Conservation (phyloP, 257 asterid species). For the Ligustrum vulgare region DNA sequence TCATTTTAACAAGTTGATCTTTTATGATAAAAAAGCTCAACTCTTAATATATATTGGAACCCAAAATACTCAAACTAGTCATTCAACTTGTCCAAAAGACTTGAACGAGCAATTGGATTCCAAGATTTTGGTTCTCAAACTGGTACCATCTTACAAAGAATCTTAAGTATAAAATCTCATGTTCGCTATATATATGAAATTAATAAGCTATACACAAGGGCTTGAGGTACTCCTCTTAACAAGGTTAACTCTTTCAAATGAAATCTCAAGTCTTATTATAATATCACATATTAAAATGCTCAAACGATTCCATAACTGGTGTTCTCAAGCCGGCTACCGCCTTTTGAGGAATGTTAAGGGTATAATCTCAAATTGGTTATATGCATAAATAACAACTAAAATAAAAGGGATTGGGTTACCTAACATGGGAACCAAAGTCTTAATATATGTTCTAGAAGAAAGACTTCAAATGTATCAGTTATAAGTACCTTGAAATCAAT, state of each 20-base stretch:
- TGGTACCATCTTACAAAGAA: neutral
- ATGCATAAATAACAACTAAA: too few relatives aligned
- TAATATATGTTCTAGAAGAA: neutral
- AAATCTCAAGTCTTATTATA: neutral
- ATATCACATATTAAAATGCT: neutral
- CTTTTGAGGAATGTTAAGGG: neutral
- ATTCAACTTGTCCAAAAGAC: neutral
- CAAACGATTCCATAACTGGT: neutral
- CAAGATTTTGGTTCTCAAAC: neutral
- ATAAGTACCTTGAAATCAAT: slow-evolving; percentile 79
- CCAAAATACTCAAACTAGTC: neutral
- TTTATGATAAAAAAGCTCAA: neutral
- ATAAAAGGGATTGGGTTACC: neutral
- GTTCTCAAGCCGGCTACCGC: neutral
- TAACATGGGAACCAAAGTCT: neutral
- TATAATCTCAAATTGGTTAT: too few relatives aligned
- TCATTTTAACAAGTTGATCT: neutral
- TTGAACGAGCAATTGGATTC: neutral
- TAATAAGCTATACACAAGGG: too few relatives aligned
- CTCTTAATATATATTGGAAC: too few relatives aligned
- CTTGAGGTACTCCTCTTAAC: neutral
- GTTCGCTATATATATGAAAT: neutral
- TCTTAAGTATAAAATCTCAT: neutral
- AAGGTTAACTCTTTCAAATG: neutral
- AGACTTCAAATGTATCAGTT: neutral